Percentiles rank a stretch among this genome's conserved stretches.
Evolutionary conservation across 192 early-diverging fungal species (phyloP).

Genomic region (Gonapodya prolifera): DNA sequence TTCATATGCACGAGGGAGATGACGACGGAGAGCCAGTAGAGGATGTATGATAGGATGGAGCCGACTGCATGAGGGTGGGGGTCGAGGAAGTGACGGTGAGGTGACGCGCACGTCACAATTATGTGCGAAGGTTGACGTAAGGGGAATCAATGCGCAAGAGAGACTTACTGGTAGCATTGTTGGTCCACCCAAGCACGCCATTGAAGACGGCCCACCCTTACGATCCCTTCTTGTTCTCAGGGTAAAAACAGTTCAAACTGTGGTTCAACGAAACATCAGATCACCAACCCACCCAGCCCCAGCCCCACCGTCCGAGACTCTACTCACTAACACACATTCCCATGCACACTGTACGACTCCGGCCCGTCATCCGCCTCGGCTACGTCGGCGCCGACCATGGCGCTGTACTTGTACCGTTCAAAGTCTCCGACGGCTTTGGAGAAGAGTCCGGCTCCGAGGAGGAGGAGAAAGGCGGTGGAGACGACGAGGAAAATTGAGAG

Average conservation of each 20-base stretch:
- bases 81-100: no score
- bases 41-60: constrained; percentile 59
- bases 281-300: no score
- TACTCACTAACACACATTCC: constrained; percentile 8
- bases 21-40: constrained; percentile 60
- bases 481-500: constrained; percentile 68
- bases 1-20: constrained; percentile 34
- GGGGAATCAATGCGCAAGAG: no score
- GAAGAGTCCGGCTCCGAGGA: constrained; percentile 73
- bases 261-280: no score
- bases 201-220: constrained; percentile 60
- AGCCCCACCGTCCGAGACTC: constrained; percentile 40
- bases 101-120: no score
- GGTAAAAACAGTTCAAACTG: constrained; percentile 49
- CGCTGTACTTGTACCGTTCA: constrained; percentile 51
- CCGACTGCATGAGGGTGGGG: no score
- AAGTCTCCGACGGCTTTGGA: constrained; percentile 50
- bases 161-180: constrained; percentile 57
- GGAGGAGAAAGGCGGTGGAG: constrained; percentile 57
- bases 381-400: constrained; percentile 7
- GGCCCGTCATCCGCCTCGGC: neutral
- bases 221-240: constrained; percentile 24
- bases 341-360: constrained; percentile 5
- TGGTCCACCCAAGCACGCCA: constrained; percentile 65
- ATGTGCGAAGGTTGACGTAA: no score